Evolutionary conservation across 495 filamentous ascomycete species (phyloP).

Genomic region (Hyphodiscus hymeniophilus): DNA sequence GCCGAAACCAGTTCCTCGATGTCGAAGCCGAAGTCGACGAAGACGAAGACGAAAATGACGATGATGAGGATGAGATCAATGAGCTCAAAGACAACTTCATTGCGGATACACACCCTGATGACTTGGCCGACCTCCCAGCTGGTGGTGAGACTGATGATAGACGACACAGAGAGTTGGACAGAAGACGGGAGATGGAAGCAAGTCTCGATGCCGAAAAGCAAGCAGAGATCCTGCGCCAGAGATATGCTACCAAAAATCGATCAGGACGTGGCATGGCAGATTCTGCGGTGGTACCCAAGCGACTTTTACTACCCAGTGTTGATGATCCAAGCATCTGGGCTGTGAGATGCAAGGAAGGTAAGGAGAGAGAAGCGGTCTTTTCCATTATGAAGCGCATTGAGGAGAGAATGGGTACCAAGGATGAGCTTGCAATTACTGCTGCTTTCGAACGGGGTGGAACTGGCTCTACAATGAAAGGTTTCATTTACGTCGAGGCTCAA

Average conservation of each 20-base stretch:
- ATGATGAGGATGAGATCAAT: slow-evolving; percentile 80
- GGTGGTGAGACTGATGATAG: slow-evolving; percentile 81
- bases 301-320: slow-evolving; percentile 83
- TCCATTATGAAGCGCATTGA: slow-evolving; percentile 80
- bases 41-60: slow-evolving; percentile 81
- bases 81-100: slow-evolving; percentile 72
- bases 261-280: slow-evolving; percentile 48
- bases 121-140: slow-evolving; percentile 71
- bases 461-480: slow-evolving; percentile 69
- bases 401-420: slow-evolving; percentile 62
- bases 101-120: slow-evolving; percentile 83
- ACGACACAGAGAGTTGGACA: slow-evolving; percentile 89
- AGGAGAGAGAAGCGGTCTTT: slow-evolving; percentile 85
- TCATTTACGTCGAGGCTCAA: slow-evolving; percentile 89
- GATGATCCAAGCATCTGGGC: slow-evolving; percentile 96
- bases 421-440: slow-evolving; percentile 69
- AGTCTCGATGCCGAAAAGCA: slow-evolving; percentile 90
- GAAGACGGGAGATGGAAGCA: slow-evolving; percentile 73
- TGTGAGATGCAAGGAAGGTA: slow-evolving; percentile 85
- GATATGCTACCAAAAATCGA: slow-evolving; percentile 62
- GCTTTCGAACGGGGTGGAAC: slow-evolving; percentile 83
- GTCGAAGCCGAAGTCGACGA: slow-evolving; percentile 95
- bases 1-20: slow-evolving; percentile 79
- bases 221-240: slow-evolving; percentile 73
- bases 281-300: slow-evolving; percentile 69